A percentile compares a stretch with the other conserved stretches of the same genome.
phyloP scores from a whole-genome alignment of 192 early-diverging fungal genomes.

The Gryganskiella cystojenkinii region DNA sequence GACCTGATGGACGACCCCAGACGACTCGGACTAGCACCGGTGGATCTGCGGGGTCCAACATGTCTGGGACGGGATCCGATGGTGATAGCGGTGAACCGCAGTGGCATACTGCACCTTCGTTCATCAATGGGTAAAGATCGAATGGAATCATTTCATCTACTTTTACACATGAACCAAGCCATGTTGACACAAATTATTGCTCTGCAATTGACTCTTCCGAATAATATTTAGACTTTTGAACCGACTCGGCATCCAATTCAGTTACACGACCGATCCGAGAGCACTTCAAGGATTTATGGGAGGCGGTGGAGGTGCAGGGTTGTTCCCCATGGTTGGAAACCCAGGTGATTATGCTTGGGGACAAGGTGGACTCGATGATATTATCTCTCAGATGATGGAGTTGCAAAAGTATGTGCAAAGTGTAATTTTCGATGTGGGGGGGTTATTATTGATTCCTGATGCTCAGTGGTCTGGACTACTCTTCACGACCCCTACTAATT shows the following conservation, averaged over 20 bases:
- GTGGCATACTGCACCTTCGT: conserved; percentile 26
- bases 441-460: no score
- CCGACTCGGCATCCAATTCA: conserved; percentile 31
- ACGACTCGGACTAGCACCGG: neutral
- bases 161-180: neutral
- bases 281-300: conserved; percentile 23
- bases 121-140: conserved; percentile 20
- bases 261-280: conserved; percentile 31
- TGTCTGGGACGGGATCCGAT: neutral
- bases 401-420: conserved; percentile 70
- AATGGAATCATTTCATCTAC: neutral
- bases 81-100: conserved; percentile 3
- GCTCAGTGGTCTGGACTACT: no score
- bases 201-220: conserved; percentile 1
- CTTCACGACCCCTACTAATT: neutral
- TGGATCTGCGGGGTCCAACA: neutral
- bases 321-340: conserved; percentile 53
- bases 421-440: no score
- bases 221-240: conserved; percentile 9
- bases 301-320: conserved; percentile 11
- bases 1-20: neutral
- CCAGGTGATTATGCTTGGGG: conserved; percentile 91
- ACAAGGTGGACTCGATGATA: conserved; percentile 84
- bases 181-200: neutral
- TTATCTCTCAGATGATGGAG: conserved; percentile 89